Evolutionary conservation across 2,329 filamentous ascomycete species (phyloP), one percentile per base, ranked within the genome.

Genomic region (Hypoxylon sp.): DNA sequence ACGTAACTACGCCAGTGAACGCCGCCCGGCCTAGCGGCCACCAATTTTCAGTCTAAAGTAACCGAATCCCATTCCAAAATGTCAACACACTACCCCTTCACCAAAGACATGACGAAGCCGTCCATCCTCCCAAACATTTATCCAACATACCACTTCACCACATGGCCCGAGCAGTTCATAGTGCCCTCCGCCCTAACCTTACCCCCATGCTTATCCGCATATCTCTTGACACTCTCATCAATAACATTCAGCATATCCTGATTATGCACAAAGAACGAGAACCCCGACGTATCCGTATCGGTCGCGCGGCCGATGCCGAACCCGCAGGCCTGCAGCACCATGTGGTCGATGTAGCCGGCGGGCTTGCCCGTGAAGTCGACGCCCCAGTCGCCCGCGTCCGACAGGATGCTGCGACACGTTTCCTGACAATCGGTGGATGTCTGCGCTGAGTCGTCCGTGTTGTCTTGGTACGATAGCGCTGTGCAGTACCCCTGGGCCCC

Each of bases 191-290:
- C 73, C 1, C 62, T 68, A n/a, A 75, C 56, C 46, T 38, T 51
- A 2, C 72, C 73, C 4, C 55, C 57, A 30, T 75, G 74, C 13
- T 34, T 5, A 1, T 43, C 50, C 0, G 68, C 73, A 34, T 73
- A 75, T 10, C 69, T 63, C 11, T 53, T 57, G 1, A 73, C 50
- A 2, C 50, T 63, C 55, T 60, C 71, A 13, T 65, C 71, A 7
- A 72, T 60, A 0, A 72, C 34, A 23, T 71, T 69, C 1, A 75
- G 53, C 19, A 75, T 74, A 17, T 75, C 74, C 64, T 74, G 71
- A 28, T 74, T 75, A 13, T 56, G 13, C 28, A 75, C 43, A 9
- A 7, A n/a, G 59, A 75, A 70, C 5, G 30, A 32, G 17, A 72
- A 66, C 23, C 49, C 9, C 19, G 45, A 11, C 10, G 59, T 65